A percentile compares a stretch with the other conserved stretches of the same genome.
Evolutionary conservation across 2,329 filamentous ascomycete genomes (phyloP).

Genomic region (Monilinia aucupariae): DNA sequence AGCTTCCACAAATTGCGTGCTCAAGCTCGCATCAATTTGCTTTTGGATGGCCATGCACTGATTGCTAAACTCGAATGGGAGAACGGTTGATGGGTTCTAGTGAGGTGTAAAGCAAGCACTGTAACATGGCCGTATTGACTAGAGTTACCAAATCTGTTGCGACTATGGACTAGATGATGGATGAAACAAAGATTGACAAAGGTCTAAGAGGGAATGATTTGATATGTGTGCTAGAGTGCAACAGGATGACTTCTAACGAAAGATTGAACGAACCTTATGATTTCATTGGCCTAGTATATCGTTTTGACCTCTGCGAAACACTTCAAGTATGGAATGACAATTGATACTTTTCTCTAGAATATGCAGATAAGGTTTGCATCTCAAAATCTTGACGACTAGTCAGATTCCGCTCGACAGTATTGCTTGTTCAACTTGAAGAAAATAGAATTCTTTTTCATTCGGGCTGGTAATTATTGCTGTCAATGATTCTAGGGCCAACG

Average conservation of each 20-base stretch:
- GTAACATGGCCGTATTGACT: neutral
- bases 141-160: neutral
- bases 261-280: neutral
- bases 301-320: neutral
- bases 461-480: no score
- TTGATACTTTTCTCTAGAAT: no score
- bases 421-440: neutral
- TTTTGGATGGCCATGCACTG: neutral
- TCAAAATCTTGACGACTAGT: neutral
- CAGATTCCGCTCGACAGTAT: no score
- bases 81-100: neutral
- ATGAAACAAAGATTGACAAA: neutral
- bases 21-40: neutral
- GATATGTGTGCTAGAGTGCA: neutral
- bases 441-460: neutral
- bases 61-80: neutral
- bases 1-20: neutral
- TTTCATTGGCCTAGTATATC: neutral
- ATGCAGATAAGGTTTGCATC: neutral
- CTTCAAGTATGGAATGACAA: neutral
- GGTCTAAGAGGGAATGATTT: neutral
- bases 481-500: neutral
- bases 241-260: neutral
- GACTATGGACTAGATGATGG: neutral
- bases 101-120: neutral